Evolutionary conservation across 2,329 filamentous ascomycete species (phyloP), one percentile per base, ranked within the genome.

Genomic region (Teratosphaeria zuluensis): DNA sequence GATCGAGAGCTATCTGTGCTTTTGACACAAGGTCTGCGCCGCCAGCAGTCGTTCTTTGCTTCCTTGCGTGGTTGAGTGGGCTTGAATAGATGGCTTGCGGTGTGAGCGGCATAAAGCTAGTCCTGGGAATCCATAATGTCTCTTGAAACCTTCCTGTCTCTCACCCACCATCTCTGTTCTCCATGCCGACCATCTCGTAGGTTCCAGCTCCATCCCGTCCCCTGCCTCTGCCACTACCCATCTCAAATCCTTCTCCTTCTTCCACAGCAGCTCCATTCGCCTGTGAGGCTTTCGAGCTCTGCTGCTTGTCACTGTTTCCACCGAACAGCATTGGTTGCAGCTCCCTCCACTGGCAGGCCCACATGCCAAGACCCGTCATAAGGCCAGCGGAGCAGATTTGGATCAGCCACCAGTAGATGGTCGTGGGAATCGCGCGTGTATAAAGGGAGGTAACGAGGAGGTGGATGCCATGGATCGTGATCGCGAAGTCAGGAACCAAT

Each of bases 311-410:
- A 19, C 58, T 51, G 64, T 60, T 78, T 2, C 87, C 87, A 21
- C 90, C 90, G 70, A 97, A 96, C 60, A 84, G 87, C 66, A 97
- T 95, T 11, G 94, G 92, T 68, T 85, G 82, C 58, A 99, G 77
- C 75, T 99, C 94, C 61, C 92, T 82, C 80, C 91, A 95, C 69
- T 87, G 90, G 71, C 92, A 97, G 2, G 87, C 89, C 89, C 92
- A 97, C 42, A 95, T 87, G 3, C 90, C 92, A 1, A 94, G 77
- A 53, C 78, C 83, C 8, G 80, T 83, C 84, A 89, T 89, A 42
- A 88, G 70, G 0, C 75, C 75, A 4, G 82, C 80, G 64, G 84
- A 87, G 48, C 77, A 77, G 54, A 80, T 73, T 69, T 89, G 85
- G 0, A 89, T 72, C 1, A 76, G 77, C 92, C 94, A 99, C 94